These are phyloP conservation scores for Yamadazyma paraphyllophila DNA, from an alignment of 805 yeast species.

Conservation along the genomic window DNA sequence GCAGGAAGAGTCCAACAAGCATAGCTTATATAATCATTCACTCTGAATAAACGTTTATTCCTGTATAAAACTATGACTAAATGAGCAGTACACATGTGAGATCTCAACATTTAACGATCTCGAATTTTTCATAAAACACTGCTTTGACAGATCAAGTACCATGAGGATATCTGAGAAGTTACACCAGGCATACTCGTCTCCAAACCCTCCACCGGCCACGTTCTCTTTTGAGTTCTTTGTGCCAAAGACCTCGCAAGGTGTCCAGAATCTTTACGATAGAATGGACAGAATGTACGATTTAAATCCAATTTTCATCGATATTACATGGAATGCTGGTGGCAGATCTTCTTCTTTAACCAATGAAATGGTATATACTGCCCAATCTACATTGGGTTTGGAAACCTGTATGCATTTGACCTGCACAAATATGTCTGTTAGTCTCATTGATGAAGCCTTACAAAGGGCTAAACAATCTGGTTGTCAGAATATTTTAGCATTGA, in stretches of 20 bases:
- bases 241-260: conserved; percentile 96
- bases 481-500: conserved; percentile 86
- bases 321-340: conserved; percentile 99
- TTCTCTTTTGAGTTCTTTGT: conserved; percentile 96
- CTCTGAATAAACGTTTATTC: not conserved
- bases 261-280: conserved; percentile 91
- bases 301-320: conserved; percentile 88
- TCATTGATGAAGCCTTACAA: conserved; percentile 80
- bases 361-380: conserved; percentile 89
- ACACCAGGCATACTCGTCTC: conserved; percentile 38
- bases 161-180: conserved; percentile 45
- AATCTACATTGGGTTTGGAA: conserved; percentile 85
- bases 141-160: not conserved
- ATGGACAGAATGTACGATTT: conserved; percentile 96
- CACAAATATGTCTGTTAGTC: conserved; percentile 82
- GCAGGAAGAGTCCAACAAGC: too few species aligned
- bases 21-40: too few species aligned
- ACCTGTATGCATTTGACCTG: conserved; percentile 99
- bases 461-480: conserved; percentile 91
- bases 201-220: conserved; percentile 55
- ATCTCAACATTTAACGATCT: conserved; percentile 5
- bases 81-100: conserved; percentile 5
- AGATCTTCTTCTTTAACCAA: conserved; percentile 77
- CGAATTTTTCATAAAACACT: conserved; percentile 1
- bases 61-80: conserved; percentile 1